phyloP scores from a whole-genome alignment of 495 filamentous ascomycete species.

The Aspergillus panamensis region DNA sequence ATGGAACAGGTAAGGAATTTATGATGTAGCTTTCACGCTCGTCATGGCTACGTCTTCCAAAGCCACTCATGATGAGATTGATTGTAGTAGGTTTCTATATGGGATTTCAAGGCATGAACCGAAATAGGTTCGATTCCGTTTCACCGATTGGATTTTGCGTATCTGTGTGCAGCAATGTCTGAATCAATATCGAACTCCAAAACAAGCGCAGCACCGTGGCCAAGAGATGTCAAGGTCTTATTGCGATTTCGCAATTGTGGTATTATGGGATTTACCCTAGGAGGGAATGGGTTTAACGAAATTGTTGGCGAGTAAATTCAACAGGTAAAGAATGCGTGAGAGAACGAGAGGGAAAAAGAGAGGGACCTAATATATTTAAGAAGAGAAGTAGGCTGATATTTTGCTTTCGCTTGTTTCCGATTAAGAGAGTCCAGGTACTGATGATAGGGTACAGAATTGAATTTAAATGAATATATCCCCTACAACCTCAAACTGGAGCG shows the following conservation, averaged over 20 bases:
- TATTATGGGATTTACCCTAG: too few relatives aligned
- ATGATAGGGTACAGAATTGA: constrained; percentile 6
- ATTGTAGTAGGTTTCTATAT: neutral
- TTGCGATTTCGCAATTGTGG: too few relatives aligned
- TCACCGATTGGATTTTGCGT: too few relatives aligned
- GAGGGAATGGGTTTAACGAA: too few relatives aligned
- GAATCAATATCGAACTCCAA: neutral
- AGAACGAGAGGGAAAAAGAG: constrained; percentile 24
- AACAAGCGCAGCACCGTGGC: too few relatives aligned
- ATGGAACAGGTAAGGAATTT: constrained; percentile 33
- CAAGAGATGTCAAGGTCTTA: too few relatives aligned
- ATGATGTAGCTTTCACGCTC: constrained; percentile 38
- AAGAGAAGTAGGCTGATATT: neutral
- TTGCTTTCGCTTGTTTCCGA: neutral
- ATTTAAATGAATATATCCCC: constrained; percentile 11
- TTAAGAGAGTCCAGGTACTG: neutral
- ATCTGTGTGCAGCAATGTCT: neutral
- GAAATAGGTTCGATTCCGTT: neutral
- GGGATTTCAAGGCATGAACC: neutral
- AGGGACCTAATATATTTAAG: constrained; percentile 4
- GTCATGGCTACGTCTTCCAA: constrained; percentile 36
- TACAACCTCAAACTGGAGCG: neutral
- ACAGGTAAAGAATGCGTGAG: neutral
- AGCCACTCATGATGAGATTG: constrained; percentile 34
- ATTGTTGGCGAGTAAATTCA: too few relatives aligned